Evolutionary conservation across 75 land plant genomes (phyloP).

Genomic region (Selaginella tamariscina): DNA sequence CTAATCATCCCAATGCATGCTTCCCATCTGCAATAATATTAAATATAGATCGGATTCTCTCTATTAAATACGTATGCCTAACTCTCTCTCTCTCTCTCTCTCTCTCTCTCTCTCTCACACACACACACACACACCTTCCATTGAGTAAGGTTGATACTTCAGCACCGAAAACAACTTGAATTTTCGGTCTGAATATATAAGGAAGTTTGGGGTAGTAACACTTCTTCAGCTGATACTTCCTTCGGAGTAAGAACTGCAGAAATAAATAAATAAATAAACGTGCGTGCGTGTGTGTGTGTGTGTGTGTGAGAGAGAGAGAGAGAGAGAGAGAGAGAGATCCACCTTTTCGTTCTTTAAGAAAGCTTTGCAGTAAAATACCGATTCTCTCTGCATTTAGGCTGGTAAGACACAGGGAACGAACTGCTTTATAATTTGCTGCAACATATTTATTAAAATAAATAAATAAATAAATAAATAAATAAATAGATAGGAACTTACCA

Average conservation of each 20-base stretch:
- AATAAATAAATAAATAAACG: not conserved
- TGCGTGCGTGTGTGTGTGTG: not conserved
- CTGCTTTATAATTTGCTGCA: conserved; percentile 93
- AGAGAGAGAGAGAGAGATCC: not conserved
- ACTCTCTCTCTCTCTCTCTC: not conserved
- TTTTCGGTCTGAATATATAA: conserved; percentile 11
- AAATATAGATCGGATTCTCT: not conserved
- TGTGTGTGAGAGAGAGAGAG: conserved; percentile 1
- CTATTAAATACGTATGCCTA: not conserved
- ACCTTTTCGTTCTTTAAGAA: conserved; percentile 57
- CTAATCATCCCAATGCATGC: conserved; percentile 14
- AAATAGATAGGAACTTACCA: conserved; percentile 49
- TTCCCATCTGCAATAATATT: conserved; percentile 20
- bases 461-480: not conserved
- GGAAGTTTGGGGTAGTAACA: conserved; percentile 19
- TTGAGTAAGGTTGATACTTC: conserved; percentile 17
- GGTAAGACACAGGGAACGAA: conserved; percentile 55
- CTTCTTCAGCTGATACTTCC: conserved; percentile 21
- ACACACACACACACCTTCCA: conserved; percentile 11
- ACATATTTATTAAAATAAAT: not conserved
- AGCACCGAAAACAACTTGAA: conserved; percentile 18
- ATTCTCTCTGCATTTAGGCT: conserved; percentile 70
- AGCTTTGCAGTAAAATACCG: conserved; percentile 50
- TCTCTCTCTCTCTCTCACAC: not conserved
- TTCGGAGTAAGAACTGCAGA: conserved; percentile 23